Evolutionary conservation across 164 flowering plant species (phyloP).

Genomic region (Magnolia officinalis): DNA sequence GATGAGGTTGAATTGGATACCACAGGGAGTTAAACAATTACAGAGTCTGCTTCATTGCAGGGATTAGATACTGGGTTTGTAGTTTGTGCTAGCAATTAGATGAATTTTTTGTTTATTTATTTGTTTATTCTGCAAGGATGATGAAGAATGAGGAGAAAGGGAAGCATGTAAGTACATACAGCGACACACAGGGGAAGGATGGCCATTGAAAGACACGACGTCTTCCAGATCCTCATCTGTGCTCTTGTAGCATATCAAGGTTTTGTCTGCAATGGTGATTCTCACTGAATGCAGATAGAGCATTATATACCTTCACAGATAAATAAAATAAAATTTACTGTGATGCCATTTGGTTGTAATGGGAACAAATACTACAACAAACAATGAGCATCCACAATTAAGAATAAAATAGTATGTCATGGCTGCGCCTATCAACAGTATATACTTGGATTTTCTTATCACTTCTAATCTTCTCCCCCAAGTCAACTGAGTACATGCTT

Average conservation of each 20-base stretch:
- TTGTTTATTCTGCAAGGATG: neutral
- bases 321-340: neutral
- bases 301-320: too few species aligned
- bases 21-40: too few species aligned
- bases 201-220: too few species aligned
- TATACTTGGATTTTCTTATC: neutral
- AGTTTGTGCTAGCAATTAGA: neutral
- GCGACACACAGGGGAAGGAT: too few species aligned
- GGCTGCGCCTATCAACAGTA: neutral
- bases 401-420: neutral
- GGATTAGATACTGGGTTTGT: neutral
- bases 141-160: neutral
- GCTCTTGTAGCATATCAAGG: too few species aligned
- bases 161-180: too few species aligned
- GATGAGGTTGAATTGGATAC: neutral
- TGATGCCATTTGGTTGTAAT: neutral
- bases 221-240: too few species aligned
- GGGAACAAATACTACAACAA: neutral
- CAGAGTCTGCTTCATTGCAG: too few species aligned
- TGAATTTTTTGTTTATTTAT: neutral
- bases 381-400: neutral
- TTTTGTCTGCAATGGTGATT: neutral
- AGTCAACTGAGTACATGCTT: neutral
- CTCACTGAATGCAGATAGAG: neutral
- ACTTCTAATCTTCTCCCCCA: neutral